A percentile compares a stretch with the other conserved stretches of the same genome.
phyloP scores from a whole-genome alignment of 345 rosid genomes.

The Heritiera littoralis region DNA sequence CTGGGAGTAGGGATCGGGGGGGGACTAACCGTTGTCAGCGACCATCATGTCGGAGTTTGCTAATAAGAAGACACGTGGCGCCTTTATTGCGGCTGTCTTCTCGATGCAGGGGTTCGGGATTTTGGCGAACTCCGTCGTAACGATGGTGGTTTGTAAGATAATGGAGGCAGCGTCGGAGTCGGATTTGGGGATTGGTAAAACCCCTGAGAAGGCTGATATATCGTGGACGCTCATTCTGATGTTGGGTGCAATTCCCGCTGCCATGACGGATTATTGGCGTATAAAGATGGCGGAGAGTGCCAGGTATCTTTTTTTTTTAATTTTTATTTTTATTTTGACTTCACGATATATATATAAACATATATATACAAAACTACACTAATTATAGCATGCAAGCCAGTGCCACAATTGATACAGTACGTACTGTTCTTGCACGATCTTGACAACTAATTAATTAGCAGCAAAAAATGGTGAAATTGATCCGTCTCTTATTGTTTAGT shows the following conservation, averaged over 20 bases:
- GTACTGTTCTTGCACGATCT: too few species aligned
- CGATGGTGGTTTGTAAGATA: constrained; percentile 38
- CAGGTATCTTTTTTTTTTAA: neutral
- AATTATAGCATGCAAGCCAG: too few species aligned
- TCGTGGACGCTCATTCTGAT: constrained; percentile 65
- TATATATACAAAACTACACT: too few species aligned
- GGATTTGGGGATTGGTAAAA: neutral
- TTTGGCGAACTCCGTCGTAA: constrained; percentile 44
- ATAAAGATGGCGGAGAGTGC: constrained; percentile 68
- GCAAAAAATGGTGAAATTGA: neutral
- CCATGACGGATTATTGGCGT: constrained; percentile 61
- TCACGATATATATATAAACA: too few species aligned
- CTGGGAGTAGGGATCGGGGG: constrained; percentile 68
- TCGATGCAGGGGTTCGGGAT: constrained; percentile 73
- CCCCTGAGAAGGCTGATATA: constrained; percentile 46
- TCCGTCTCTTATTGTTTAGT: neutral
- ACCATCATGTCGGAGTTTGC: constrained; percentile 79
- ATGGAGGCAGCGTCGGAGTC: constrained; percentile 18
- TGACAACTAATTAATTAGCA: too few species aligned
- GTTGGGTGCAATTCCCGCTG: constrained; percentile 64
- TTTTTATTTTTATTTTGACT: too few species aligned
- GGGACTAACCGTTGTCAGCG: constrained; percentile 69
- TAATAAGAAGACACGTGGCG: constrained; percentile 60
- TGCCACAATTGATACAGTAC: too few species aligned
- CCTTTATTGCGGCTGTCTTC: constrained; percentile 60